Evolutionary conservation across 441 rosid genomes (phyloP).

Genomic region (Dalechampia spathulata): DNA sequence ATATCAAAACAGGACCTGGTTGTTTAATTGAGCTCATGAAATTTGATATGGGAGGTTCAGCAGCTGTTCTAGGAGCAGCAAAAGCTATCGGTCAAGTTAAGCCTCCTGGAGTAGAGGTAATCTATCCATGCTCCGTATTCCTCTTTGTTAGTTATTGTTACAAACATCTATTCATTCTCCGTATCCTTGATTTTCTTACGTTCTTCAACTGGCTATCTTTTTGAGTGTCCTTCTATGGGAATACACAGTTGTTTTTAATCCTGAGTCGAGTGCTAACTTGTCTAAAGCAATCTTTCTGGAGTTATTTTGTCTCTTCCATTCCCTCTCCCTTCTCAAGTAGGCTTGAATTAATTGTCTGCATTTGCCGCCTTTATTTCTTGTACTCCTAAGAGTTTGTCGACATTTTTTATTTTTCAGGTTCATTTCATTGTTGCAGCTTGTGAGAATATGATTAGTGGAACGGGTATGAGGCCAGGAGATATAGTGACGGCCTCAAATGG

Average conservation of each 20-base stretch:
- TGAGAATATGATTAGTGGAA: slow-evolving; percentile 97
- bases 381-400: neutral
- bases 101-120: slow-evolving; percentile 88
- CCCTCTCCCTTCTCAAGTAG: too few relatives aligned
- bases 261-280: too few relatives aligned
- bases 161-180: too few relatives aligned
- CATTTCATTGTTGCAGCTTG: slow-evolving; percentile 93
- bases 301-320: too few relatives aligned
- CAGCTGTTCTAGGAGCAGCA: slow-evolving; percentile 89
- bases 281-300: too few relatives aligned
- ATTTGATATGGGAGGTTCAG: slow-evolving; percentile 94
- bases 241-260: too few relatives aligned
- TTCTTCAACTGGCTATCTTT: too few relatives aligned
- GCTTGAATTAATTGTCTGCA: too few relatives aligned
- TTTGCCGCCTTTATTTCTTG: too few relatives aligned
- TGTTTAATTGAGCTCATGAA: slow-evolving; percentile 85
- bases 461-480: slow-evolving; percentile 98
- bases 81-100: slow-evolving; percentile 84
- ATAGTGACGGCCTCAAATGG: slow-evolving; percentile 87
- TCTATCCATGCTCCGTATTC: neutral
- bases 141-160: neutral
- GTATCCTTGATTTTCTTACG: too few relatives aligned
- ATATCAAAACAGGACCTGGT: slow-evolving; percentile 89
- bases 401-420: slow-evolving; percentile 40
- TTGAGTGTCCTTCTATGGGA: too few relatives aligned